Conservation (phyloP, 371 early-diverging fungal genomes). For the Chytridiales sp. region DNA sequence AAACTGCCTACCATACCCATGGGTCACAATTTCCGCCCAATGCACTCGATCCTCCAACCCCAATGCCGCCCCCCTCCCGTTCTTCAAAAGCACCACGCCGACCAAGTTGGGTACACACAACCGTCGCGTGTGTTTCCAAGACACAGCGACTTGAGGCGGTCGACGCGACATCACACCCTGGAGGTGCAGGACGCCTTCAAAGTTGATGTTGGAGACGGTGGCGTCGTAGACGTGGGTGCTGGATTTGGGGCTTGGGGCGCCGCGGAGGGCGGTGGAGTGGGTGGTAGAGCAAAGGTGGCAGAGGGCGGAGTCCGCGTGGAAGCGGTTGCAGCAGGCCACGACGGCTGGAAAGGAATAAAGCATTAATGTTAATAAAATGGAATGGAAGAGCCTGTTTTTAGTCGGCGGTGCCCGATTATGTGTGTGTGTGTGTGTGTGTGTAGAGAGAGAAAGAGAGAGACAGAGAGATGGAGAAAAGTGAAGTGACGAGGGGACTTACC, state of each 20-base stretch:
- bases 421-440: no score
- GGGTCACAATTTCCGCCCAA: constrained; percentile 31
- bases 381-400: neutral
- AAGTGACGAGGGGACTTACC: no score
- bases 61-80: constrained; percentile 14
- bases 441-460: no score
- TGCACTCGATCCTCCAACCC: constrained; percentile 4
- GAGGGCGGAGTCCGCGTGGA: constrained; percentile 30
- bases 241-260: constrained; percentile 16
- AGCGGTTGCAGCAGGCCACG: constrained; percentile 22
- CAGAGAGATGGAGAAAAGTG: no score
- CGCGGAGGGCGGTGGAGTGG: constrained; percentile 10
- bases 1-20: neutral
- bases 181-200: constrained; percentile 26
- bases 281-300: constrained; percentile 21
- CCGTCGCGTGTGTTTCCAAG: constrained; percentile 29
- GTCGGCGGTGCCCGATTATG: no score
- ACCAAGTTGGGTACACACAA: constrained; percentile 31
- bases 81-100: constrained; percentile 31
- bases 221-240: constrained; percentile 37
- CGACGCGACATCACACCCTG: constrained; percentile 19
- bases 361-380: constrained; percentile 11
- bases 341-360: constrained; percentile 5
- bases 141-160: constrained; percentile 25
- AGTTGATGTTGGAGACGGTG: constrained; percentile 19